Evolutionary conservation across 805 yeast genomes (phyloP).

Genomic region (Zygotorulaspora danielsina): DNA sequence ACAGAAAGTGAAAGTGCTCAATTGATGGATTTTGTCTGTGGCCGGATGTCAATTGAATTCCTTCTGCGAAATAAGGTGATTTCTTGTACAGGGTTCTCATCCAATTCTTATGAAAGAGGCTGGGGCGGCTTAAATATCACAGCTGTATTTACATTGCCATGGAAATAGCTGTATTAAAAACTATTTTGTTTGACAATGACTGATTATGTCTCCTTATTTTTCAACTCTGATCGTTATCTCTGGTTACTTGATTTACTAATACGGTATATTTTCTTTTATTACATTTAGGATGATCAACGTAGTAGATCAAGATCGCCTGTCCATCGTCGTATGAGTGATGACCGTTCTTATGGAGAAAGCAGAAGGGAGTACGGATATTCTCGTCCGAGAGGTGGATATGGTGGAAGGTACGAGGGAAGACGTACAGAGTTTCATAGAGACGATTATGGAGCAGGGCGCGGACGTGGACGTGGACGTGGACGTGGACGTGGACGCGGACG

Average conservation of each 20-base stretch:
- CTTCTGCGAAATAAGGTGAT: too few species aligned
- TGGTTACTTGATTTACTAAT: conserved; percentile 8
- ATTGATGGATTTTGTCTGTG: background rate
- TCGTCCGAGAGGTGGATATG: conserved; percentile 39
- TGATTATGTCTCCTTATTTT: conserved; percentile 1
- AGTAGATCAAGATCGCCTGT: conserved; percentile 26
- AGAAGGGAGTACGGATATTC: conserved; percentile 24
- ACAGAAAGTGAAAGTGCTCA: background rate
- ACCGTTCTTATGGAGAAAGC: conserved; percentile 14
- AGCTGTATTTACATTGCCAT: too few species aligned
- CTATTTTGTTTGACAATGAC: too few species aligned
- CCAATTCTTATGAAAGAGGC: too few species aligned
- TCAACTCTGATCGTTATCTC: conserved; percentile 1
- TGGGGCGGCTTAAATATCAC: too few species aligned
- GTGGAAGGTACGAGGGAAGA: conserved; percentile 37
- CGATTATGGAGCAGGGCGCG: conserved; percentile 30
- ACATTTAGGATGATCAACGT: conserved; percentile 11
- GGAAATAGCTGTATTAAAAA: too few species aligned
- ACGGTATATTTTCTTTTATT: conserved; percentile 2
- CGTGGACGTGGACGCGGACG: conserved; percentile 15
- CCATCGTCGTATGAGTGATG: conserved; percentile 12
- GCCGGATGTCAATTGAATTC: background rate
- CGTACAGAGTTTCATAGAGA: conserved; percentile 35
- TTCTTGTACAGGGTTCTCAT: too few species aligned
- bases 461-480: conserved; percentile 17